Evolutionary conservation across 768 basidiomycete genomes (phyloP), one percentile per base, ranked within the genome.

Genomic region (Gelatoporia subvermispora): DNA sequence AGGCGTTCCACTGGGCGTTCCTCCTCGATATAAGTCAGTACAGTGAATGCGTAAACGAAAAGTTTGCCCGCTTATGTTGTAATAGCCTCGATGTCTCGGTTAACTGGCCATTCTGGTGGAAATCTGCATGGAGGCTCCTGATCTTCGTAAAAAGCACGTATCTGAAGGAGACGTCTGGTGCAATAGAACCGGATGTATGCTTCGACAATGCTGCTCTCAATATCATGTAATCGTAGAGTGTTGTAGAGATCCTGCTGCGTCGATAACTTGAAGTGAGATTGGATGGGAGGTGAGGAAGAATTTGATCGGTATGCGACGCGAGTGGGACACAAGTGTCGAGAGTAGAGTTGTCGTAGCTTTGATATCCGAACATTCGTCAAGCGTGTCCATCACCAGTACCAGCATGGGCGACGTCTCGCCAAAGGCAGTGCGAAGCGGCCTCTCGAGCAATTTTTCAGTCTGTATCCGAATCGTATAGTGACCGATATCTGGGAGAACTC

Each of bases 281-380:
- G 43, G 43, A 9, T 25, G 23, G 11, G 25, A 24, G 43, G 43
- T 45, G 24, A 45, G 18, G 24, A 48, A 39, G 35, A 48, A 38
- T 13, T 42, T 38, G 22, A 28, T 20, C 16, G 24, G 40, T 43
- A 40, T 22, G 15, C 22, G 22, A 10, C 9, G 16, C 28, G 24
- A n/a, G 10, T 21, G 8, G 15, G 47, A 24, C 21, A 37, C 17
- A 31, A n/a, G 1, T 20, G 24, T 21, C 15, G 45, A 18, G 17
- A 44, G 52, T n/a, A 34, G 11, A 11, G 45, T 10, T 25, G 44
- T 20, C 5, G 31, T 18, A 2, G 37, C 36, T 4, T 35, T 22
- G n/a, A 18, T 36, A 20, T 45, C 39, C 10, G 40, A 25, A 43
- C 68, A 63, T 56, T 72, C 68, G 50, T 71, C 68, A 21, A 71